phyloP scores from a whole-genome alignment of 495 filamentous ascomycete species.

The Penicillium paradoxum region DNA sequence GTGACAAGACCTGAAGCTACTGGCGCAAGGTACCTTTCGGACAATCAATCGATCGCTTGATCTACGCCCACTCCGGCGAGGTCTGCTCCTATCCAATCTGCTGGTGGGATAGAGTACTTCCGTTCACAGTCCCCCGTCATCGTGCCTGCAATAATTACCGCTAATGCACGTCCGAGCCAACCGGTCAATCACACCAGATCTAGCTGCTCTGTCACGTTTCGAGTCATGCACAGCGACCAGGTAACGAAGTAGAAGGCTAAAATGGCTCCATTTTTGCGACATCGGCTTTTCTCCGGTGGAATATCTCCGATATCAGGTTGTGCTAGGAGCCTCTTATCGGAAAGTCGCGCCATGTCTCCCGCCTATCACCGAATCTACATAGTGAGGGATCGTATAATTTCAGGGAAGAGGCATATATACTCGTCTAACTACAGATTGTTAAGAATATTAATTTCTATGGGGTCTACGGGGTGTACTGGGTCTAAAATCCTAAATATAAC shows the following conservation, averaged over 20 bases:
- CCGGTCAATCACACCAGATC: constrained; percentile 27
- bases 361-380: neutral
- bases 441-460: too few relatives aligned
- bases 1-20: too few relatives aligned
- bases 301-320: constrained; percentile 8
- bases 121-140: neutral
- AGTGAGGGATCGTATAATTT: too few relatives aligned
- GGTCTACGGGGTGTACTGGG: neutral
- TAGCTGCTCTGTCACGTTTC: constrained; percentile 20
- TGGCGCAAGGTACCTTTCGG: constrained; percentile 3
- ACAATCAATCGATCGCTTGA: constrained; percentile 1
- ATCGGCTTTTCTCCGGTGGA: constrained; percentile 25
- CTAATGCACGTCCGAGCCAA: constrained; percentile 23
- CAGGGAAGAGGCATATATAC: too few relatives aligned
- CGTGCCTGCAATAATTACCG: constrained; percentile 10
- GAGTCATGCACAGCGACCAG: constrained; percentile 15
- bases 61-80: constrained; percentile 2
- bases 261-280: constrained; percentile 1
- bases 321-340: constrained; percentile 7
- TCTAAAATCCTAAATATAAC: constrained; percentile 14
- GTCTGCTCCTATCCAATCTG: constrained; percentile 10
- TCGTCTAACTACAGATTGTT: too few relatives aligned
- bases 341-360: constrained; percentile 14
- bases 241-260: constrained; percentile 13
- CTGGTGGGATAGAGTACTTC: neutral